Base-by-base conservation (phyloP, 225 moss, liverwort and hornwort species). In the Marchantia paleacea region DNA sequence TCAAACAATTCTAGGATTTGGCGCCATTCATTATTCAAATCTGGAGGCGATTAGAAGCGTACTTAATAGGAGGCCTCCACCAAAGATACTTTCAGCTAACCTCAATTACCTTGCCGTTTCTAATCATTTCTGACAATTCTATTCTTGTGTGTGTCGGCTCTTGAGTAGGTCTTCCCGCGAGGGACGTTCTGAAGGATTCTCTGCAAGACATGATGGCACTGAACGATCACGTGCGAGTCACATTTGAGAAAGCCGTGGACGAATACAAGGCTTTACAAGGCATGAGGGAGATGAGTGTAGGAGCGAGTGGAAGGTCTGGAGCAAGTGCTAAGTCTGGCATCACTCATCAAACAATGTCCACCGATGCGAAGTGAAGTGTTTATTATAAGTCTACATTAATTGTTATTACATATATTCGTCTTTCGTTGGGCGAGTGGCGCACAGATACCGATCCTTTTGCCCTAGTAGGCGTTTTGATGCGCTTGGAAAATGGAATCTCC, bases 281-380 rank as follows among this genome's bases (percentile, higher is more conserved):
- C 61, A 71, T 93, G 87, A 88, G 58, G 49, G 93, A 95, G 72
- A 80, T 95, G 80, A 95, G 95, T 71, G 88, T 93, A 81, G 92
- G 89, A 78, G 89, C 87, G 0, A 92, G 94, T 71, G 81, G 85
- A 24, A 89, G 89, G 49, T 95, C 94, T 28, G 92, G 87, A 60
- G 63, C 22, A 7, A 77, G 77, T 62, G 77, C 20, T 8, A 88
- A 88, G 78, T 92, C 89, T 47, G 83, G 77, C 75, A 80, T 86
- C 13, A 83, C 83, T 58, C 69, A 86, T 16, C 74, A 78, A 54
- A 53, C 18, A n/a, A 31, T 66, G 24, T 78, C 78, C 13, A 52
- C 61, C 61, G 74, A 61, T 7, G 18, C 75, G 6, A 31, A 60
- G 55, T 76, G 75, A 75, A 30, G 39, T 39, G 39, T 2, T 39